Evolutionary conservation across 192 early-diverging fungal genomes (phyloP), one percentile per base, ranked within the genome.

Genomic region (Kickxella alabastrina): DNA sequence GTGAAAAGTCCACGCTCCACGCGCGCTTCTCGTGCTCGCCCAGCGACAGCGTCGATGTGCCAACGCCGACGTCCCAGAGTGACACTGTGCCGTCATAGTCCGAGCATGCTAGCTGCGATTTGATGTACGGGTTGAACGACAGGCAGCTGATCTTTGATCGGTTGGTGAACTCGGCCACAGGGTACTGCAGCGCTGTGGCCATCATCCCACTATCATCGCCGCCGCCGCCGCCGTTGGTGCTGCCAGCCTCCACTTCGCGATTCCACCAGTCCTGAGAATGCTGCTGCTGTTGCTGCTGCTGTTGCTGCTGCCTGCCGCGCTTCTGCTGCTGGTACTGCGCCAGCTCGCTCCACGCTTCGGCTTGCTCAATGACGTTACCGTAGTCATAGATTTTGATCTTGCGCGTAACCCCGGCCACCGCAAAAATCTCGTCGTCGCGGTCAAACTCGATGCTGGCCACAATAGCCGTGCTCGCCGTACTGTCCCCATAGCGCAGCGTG

Each of bases 351-450:
- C 73, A 76, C 23, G 58, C 34, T 22, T 76, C 65, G 1, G 73
- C 66, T 37, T 76, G 73, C 54, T 68, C 54, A 10, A 76, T 56
- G 47, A 76, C 62, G 19, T 76, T 76, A 41, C 69, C 79, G 61
- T 86, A 95, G 27, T 95, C 92, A 67, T 85, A 97, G 17, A 97
- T 85, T 63, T 94, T 94, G 78, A 97, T 92, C 51, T 91, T 91
- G 49, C 84, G 84, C 6, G 87, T 90, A 2, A 95, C 92, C 14
- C 95, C 95, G 28, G 89, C 95, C 0, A 87, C 88, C 1, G 93
- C 95, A 82, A 98, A 95, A 36, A 86, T 87, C 65, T 93, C 88
- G 48, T 93, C 88, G 57, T 98, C 93, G 34, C 84, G 77, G 68
- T 95, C 91, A 79, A 98, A 96, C 63, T 93, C 92, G 36, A 98